Evolutionary conservation across 2,329 filamentous ascomycete species (phyloP).

Genomic region (Myriosclerotinia scirpicola): DNA sequence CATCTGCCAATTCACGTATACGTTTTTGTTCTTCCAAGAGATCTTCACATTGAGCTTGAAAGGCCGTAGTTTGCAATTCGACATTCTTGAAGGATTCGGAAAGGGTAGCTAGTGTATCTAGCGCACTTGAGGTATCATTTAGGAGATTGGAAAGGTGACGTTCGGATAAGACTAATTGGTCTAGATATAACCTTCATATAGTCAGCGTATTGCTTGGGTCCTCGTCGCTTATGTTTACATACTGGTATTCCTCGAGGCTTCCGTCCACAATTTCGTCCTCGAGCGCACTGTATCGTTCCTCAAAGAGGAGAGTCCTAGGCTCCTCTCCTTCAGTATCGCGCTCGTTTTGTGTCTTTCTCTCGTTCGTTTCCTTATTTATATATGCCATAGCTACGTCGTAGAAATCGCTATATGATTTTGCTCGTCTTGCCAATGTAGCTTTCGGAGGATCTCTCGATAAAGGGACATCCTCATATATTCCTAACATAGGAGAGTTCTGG

Average conservation of each 20-base stretch:
- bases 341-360: conserved; percentile 27
- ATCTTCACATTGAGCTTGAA: conserved; percentile 88
- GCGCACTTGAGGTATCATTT: conserved; percentile 70
- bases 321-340: conserved; percentile 43
- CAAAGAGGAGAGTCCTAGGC: conserved; percentile 53
- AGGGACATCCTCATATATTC: conserved; percentile 58
- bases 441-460: conserved; percentile 61
- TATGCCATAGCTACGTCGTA: conserved; percentile 62
- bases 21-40: conserved; percentile 79
- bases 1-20: conserved; percentile 75
- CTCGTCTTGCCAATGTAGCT: conserved; percentile 63
- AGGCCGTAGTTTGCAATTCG: conserved; percentile 86
- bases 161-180: conserved; percentile 78
- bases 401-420: conserved; percentile 78
- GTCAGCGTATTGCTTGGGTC: conserved; percentile 13
- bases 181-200: conserved; percentile 65
- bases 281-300: conserved; percentile 56
- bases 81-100: conserved; percentile 86
- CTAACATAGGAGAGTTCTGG: conserved; percentile 55
- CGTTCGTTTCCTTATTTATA: conserved; percentile 49
- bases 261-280: conserved; percentile 72
- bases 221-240: conserved; percentile 42
- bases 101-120: conserved; percentile 74
- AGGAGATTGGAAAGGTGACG: conserved; percentile 79
- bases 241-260: conserved; percentile 84